Base-by-base conservation (phyloP, 202 grass and related monocot genomes). In the Tripidium arundinaceum region DNA sequence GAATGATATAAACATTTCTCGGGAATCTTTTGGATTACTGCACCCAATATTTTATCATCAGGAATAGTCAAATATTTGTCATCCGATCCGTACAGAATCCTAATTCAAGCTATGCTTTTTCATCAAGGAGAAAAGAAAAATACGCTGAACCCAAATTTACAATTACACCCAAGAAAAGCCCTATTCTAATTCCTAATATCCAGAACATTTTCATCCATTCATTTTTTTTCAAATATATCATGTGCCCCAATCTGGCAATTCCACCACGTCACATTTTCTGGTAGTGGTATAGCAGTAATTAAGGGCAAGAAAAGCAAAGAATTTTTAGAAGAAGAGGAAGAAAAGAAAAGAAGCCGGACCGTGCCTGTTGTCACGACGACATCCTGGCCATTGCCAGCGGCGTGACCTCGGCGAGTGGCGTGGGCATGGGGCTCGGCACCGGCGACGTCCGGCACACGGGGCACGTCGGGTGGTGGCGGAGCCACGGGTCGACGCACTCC, bases 391-490 rank as follows among this genome's bases (percentile, higher is more conserved):
- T 66, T 54, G 90, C 78, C 13, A 91, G 54, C 11, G 92, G 95
- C 55, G 86, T 82, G 69, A 89, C 45, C 83, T 93, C 90, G 16
- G 84, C 90, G 50, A 94, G 92, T 7, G 95, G 92, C 37, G 96
- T 90, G n/a, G 86, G 84, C 77, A 98, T 80, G 81, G 92, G 94
- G 86, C 87, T 94, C 21, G 88, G 88, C 75, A 94, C 2, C 61
- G 96, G 96, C 33, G 96, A 98, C 3, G 92, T 92, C 26, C 92
- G 86, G 87, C 96, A 95, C 14, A 98, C 76, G 21, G 96, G 95
- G 87, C 95, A 98, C n/a, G 95, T 95, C 2, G 90, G 86, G 59
- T 85, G 90, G 18, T 85, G 74, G 77, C 77, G 85, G 61, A 98
- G 87, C 95, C 95, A 98, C 5, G 88, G 87, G 83, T 98, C 92